Base-by-base conservation (phyloP, 192 early-diverging fungal genomes). In the Mortierella hygrophila region DNA sequence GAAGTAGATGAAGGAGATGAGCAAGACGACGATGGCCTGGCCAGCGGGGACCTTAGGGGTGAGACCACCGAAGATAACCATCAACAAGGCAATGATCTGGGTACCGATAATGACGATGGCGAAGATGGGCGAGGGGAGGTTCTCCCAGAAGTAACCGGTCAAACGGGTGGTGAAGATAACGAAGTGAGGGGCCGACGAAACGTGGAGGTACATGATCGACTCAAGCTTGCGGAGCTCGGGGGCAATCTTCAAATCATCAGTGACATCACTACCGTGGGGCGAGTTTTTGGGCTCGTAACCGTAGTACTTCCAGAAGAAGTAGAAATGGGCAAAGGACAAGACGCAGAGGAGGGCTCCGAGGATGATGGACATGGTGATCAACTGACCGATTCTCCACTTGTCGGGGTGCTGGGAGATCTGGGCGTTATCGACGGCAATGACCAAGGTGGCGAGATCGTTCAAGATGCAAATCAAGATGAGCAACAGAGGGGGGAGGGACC, bases 351-450 rank as follows among this genome's bases (percentile, higher is more conserved):
- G 90, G 72, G 93, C 69, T 81, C 94, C 97, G 40, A 98, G 91
- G 18, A 97, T 79, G 38, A 94, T 82, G 2, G 96, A 97, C 63
- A 98, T 89, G 6, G 94, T 95, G 42, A 98, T 89, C 35, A 98
- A 90, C 84, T 98, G 97, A 44, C 97, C 97, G 80, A 97, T 95
- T 72, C 97, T 88, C 97, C 97, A 98, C 89, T 98, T 98, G 92
- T 98, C 97, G 37, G 97, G 97, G 20, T 89, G 89, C 70, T 55
- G 38, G 23, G 96, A 97, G 85, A 96, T 96, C 70, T 94, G 90
- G 44, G 96, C 94, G 73, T 96, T 95, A 91, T 97, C 96, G 74
- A 96, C 92, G 29, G 96, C 93, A 73, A 97, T 97, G 71, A 97
- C 96, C 77, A 97, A 83, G 29, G 94, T 95, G 37, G 94, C 94